Conservation (phyloP, 768 basidiomycete species). For the Phaffia australis region DNA sequence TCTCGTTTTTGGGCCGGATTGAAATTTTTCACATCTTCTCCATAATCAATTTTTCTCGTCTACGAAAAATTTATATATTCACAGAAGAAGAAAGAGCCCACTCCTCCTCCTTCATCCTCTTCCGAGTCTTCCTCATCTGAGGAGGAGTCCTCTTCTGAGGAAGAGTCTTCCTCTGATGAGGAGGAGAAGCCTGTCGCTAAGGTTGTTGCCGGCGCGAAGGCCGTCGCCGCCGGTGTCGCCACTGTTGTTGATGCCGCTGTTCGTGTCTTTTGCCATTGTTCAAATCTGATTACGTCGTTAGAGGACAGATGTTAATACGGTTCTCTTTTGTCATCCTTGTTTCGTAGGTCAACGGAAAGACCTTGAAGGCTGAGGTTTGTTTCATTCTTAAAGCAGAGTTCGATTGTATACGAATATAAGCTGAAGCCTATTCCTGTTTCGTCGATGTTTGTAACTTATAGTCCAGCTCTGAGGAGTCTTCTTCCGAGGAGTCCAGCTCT, state of each 20-base stretch:
- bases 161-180: constrained; percentile 26
- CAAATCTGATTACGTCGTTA: no score
- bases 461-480: not conserved
- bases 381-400: no score
- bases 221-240: constrained; percentile 10
- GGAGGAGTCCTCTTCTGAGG: constrained; percentile 17
- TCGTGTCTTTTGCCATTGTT: not conserved
- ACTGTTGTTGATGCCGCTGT: not conserved
- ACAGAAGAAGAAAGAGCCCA: constrained; percentile 21
- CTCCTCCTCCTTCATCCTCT: constrained; percentile 14
- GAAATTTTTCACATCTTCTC: not conserved
- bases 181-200: constrained; percentile 19
- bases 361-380: no score
- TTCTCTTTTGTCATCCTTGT: no score
- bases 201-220: constrained; percentile 5
- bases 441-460: no score
- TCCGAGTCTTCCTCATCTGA: constrained; percentile 20
- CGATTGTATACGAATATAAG: no score
- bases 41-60: not conserved
- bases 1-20: not conserved
- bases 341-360: no score
- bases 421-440: no score
- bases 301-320: no score
- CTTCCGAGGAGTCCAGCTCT: constrained; percentile 2
- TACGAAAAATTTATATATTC: not conserved